These are phyloP conservation scores for Phytophthora podocarpi DNA, from an alignment of 352 stramenopile species.

Conservation along the genomic window DNA sequence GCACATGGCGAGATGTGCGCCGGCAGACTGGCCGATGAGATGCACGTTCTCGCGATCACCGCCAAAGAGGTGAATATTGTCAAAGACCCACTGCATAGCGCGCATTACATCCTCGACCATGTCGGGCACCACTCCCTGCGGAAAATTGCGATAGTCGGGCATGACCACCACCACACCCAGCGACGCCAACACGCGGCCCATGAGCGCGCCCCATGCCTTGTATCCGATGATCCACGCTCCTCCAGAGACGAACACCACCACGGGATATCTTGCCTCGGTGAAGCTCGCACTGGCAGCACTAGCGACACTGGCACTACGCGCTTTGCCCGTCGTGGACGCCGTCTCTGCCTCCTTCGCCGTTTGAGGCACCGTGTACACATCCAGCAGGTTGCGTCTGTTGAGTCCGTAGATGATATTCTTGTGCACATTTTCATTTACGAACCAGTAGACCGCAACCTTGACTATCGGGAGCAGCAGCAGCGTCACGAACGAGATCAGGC, in stretches of 20 bases:
- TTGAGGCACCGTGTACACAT: conserved; percentile 79
- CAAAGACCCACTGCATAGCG: conserved; percentile 88
- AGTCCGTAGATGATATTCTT: conserved; percentile 85
- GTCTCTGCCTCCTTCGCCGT: conserved; percentile 15
- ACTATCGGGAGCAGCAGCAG: conserved; percentile 61
- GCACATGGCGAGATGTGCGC: conserved; percentile 86
- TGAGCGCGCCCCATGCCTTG: conserved; percentile 91
- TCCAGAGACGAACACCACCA: conserved; percentile 91
- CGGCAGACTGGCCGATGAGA: conserved; percentile 89
- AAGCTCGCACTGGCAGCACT: conserved; percentile 27
- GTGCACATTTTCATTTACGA: conserved; percentile 60
- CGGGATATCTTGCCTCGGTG: conserved; percentile 50
- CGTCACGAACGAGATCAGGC: conserved; percentile 67
- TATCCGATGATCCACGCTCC: conserved; percentile 94
- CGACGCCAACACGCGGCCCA: conserved; percentile 76
- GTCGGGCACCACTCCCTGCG: conserved; percentile 80
- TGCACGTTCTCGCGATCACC: conserved; percentile 86
- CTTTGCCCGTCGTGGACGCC: conserved; percentile 7
- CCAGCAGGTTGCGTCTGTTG: conserved; percentile 77
- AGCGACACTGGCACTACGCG: conserved; percentile 15
- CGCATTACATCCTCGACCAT: conserved; percentile 91
- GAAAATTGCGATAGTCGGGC: conserved; percentile 94
- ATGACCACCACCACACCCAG: conserved; percentile 88
- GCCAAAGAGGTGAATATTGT: conserved; percentile 86
- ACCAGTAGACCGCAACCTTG: conserved; percentile 64